Evolutionary conservation across 192 early-diverging fungal species (phyloP).

Genomic region (Cladochytrium replicatum): DNA sequence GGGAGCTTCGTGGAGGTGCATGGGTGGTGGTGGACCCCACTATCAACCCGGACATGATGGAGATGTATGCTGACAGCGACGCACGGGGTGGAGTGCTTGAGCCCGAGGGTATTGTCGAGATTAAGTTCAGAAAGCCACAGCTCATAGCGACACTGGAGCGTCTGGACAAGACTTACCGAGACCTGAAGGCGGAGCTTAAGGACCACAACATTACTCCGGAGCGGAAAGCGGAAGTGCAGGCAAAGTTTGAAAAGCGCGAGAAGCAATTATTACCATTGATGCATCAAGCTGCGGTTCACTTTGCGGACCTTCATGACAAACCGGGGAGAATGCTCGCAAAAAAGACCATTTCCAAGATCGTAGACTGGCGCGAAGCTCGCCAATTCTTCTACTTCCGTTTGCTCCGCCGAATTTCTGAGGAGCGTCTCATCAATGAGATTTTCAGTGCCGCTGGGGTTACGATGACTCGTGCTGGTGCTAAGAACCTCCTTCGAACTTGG

Average conservation of each 20-base stretch:
- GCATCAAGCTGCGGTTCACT: conserved; percentile 87
- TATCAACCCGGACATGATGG: conserved; percentile 97
- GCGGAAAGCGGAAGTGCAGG: conserved; percentile 58
- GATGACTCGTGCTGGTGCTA: conserved; percentile 45
- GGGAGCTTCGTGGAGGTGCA: conserved; percentile 95
- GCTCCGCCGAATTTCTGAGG: conserved; percentile 68
- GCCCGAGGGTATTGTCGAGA: conserved; percentile 94
- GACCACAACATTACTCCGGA: conserved; percentile 39
- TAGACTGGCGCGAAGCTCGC: conserved; percentile 73
- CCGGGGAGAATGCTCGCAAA: conserved; percentile 94
- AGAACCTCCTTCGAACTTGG: conserved; percentile 49
- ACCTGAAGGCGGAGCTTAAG: conserved; percentile 46
- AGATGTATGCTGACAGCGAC: conserved; percentile 94
- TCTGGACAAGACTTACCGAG: conserved; percentile 66
- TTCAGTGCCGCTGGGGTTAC: conserved; percentile 37
- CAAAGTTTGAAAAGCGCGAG: conserved; percentile 69
- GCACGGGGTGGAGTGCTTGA: conserved; percentile 92
- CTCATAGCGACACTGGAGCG: conserved; percentile 88
- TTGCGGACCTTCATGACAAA: conserved; percentile 96
- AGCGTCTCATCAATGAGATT: conserved; percentile 55
- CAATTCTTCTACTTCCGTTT: conserved; percentile 91
- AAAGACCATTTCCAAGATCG: conserved; percentile 66
- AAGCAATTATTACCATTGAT: conserved; percentile 80
- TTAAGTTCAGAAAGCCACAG: conserved; percentile 95
- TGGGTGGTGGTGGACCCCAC: conserved; percentile 97